Evolutionary conservation across 2,329 filamentous ascomycete species (phyloP), one percentile per base, ranked within the genome.

Genomic region (Huntiella abstrusa): DNA sequence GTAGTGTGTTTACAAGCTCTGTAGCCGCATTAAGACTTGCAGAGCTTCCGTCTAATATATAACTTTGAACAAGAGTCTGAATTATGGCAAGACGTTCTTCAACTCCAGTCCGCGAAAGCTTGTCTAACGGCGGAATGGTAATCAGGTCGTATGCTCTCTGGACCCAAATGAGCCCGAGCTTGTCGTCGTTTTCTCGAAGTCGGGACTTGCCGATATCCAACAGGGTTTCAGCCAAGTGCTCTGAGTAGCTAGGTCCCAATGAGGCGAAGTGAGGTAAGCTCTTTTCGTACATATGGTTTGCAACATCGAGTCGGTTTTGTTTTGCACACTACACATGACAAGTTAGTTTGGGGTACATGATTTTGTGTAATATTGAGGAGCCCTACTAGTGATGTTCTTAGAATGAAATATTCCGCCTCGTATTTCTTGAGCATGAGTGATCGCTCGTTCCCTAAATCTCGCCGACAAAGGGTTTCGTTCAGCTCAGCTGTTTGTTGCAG

Each of bases 251-350:
- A 0, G 68, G 59, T 38, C 77, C 68, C 2, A 73, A 57, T 1
- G 45, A 54, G 16, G 54, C 55, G 34, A 54, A 58, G 7, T 61
- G 58, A n/a, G 51, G 62, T 54, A 63, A 61, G 1, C 74, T 60
- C 54, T 82, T 82, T 33, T 60, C 60, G 58, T 80, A 87, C 67
- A 91, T 75, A 58, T 84, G 75, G 46, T 93, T 83, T 22, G 83
- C 83, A 41, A 86, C 71, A 48, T 88, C 81, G 11, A 81, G 65
- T 36, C 79, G 73, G 36, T 73, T 68, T 55, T 86, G 77, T 54
- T 77, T 75, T 77, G 80, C 93, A 28, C 78, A 72, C 83, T 88
- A 43, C 13, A 7, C 41, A 13, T 12, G 2, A 8, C 58, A 43
- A 60, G 55, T 17, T 6, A 42, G 37, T n/a, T n/a, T 19, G 13